Base-by-base conservation (phyloP, 2,329 filamentous ascomycete genomes). In the Clonostachys chloroleuca region DNA sequence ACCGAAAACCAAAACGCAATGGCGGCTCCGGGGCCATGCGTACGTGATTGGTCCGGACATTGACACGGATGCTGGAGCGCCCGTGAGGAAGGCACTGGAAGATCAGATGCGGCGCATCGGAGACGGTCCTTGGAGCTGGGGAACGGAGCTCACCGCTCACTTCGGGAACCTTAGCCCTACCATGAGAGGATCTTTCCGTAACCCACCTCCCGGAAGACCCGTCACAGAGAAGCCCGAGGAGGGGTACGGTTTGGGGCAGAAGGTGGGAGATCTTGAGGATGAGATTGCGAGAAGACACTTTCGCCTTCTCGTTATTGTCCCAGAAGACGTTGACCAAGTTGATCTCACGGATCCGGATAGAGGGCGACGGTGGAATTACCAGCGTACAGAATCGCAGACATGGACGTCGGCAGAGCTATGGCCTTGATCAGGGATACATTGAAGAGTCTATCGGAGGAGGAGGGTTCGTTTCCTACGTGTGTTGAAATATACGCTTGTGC, bases 131-230 rank as follows among this genome's bases (percentile, higher is more conserved):
- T 96, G 91, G 89, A 86, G 80, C 55, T 96, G 90, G 86, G 70
- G 71, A 42, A 85, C 74, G 52, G 91, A 96, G 68, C 66, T 96
- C 36, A 91, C 88, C 44, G 88, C 81, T 43, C 89, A 94, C 63
- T 97, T 96, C 78, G 92, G 90, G 17, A 96, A 96, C 64, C 68
- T 94, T 56, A 86, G 81, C 54, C 92, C 92, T 7, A 71, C 74
- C 1, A 90, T 96, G 83, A 78, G 92, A 62, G 87, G 86, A 10
- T 78, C 80, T 9, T 92, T 91, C 64, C 84, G 82, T 66, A 83
- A 87, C 61, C 78, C 94, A 60, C 73, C 79, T 6, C 86, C 87
- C 0, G 88, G 88, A 0, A 72, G 74, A 51, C 75, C 83, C 43
- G 61, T 86, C 56, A 66, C 77, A 54, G 53, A 80, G 59, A 18